Base-by-base conservation (phyloP, 2,329 filamentous ascomycete genomes). In the Bipolaris victoriae region DNA sequence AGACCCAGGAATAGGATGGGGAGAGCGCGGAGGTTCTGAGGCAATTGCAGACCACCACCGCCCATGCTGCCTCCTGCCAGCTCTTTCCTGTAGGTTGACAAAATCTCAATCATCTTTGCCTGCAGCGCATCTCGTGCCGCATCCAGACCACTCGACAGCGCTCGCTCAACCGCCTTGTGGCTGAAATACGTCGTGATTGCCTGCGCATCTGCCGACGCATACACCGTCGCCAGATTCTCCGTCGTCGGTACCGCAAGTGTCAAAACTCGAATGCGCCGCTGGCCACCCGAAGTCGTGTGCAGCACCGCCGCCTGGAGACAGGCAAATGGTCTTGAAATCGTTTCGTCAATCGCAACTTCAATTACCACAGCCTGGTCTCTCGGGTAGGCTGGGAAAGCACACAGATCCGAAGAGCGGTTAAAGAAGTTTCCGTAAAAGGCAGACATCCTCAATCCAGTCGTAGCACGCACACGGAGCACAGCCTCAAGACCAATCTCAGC, bases 361-460 rank as follows among this genome's bases (percentile, higher is more conserved):
- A 99, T 94, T 41, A 98, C 95, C 74, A 98, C 98, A 62, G 91
- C 92, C 77, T 99, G 95, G 71, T 99, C 95, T 73, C 95, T 89
- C 31, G 95, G 95, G 82, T 99, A 98, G 0, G 95, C 93, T 1
- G 95, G 95, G 84, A 99, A 99, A 11, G 95, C 95, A 76, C 95
- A 98, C 31, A 99, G 86, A 79, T 99, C 95, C 15, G 93, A 97
- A 75, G 92, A 97, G 67, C 95, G 87, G 82, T 98, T 99, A 84
- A 99, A 99, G 80, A 99, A 99, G 81, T 99, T 99, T 66, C 95
- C 95, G 77, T 98, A 99, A 80, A 99, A 99, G 1, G 94, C 93
- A 80, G 89, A 97, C 90, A 98, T 98, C 52, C 95, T 88, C 57
- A 99, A 81, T 50, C 95, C 95, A 22, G 93, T 98, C 1, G 93